phyloP scores from a whole-genome alignment of 2,329 filamentous ascomycete species.

The Dactylellina leptospora region DNA sequence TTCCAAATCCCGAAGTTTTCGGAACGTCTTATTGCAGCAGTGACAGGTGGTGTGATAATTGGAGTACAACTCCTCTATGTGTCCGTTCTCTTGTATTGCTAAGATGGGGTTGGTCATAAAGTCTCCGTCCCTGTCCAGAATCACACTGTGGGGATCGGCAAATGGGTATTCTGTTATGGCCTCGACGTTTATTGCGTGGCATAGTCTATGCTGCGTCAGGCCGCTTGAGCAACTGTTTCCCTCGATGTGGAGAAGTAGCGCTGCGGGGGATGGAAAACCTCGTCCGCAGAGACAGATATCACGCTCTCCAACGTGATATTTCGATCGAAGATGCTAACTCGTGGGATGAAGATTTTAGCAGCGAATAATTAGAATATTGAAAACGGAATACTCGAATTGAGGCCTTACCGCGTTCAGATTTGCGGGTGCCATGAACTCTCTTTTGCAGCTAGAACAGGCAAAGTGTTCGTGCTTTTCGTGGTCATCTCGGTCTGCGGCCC shows the following conservation, averaged over 20 bases:
- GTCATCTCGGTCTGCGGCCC: background rate
- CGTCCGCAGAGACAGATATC: background rate
- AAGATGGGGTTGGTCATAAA: background rate
- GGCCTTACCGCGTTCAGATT: background rate
- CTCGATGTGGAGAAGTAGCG: constrained; percentile 12
- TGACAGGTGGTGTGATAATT: too few relatives aligned
- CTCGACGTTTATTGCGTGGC: background rate
- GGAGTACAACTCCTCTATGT: too few relatives aligned
- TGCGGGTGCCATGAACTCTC: background rate
- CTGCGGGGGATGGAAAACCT: background rate
- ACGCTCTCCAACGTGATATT: background rate
- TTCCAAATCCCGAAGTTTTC: background rate
- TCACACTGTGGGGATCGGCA: too few relatives aligned
- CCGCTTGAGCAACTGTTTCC: background rate
- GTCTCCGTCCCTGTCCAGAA: background rate
- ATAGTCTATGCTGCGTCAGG: background rate
- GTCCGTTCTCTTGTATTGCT: background rate
- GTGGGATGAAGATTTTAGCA: background rate
- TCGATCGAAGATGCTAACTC: background rate
- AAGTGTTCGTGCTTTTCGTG: background rate
- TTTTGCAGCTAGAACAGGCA: background rate
- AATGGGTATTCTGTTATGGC: too few relatives aligned
- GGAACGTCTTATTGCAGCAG: too few relatives aligned
- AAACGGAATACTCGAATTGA: background rate
- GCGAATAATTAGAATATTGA: background rate